Percentiles rank a stretch among this genome's conserved stretches.
Conservation (phyloP, 805 yeast species). For the Candida pini region DNA sequence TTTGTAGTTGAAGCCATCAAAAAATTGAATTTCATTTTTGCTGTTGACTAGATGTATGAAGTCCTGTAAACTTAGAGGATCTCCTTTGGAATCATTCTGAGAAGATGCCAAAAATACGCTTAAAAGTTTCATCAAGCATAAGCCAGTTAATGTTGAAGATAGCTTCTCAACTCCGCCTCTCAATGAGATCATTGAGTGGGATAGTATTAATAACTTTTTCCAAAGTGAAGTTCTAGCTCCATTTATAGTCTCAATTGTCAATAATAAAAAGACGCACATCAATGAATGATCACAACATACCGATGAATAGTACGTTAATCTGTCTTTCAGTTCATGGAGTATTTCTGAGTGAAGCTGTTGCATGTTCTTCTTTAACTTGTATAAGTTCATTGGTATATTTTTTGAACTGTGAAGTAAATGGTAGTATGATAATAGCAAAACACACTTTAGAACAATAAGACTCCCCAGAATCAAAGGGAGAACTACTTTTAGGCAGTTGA, state of each 20-base stretch:
- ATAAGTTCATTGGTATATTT: not conserved
- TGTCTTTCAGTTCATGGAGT: constrained; percentile 8
- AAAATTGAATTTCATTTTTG: constrained; percentile 7
- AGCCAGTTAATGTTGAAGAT: constrained; percentile 10
- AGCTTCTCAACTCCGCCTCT: constrained; percentile 14
- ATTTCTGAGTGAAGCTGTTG: constrained; percentile 5
- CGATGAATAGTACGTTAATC: constrained; percentile 11
- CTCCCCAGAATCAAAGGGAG: constrained; percentile 16
- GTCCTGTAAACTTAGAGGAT: constrained; percentile 8
- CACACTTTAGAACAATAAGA: constrained; percentile 11
- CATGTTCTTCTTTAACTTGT: constrained; percentile 1
- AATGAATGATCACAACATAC: constrained; percentile 19
- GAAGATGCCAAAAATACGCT: constrained; percentile 4
- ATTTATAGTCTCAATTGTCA: constrained; percentile 10
- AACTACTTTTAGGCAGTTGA: constrained; percentile 10
- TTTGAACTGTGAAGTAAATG: constrained; percentile 2
- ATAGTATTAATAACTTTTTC: constrained; percentile 6
- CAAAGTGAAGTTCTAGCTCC: constrained; percentile 8
- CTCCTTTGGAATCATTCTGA: too few relatives aligned
- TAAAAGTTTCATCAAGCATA: constrained; percentile 12
- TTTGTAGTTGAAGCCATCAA: constrained; percentile 10
- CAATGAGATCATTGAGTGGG: constrained; percentile 13
- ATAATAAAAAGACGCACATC: constrained; percentile 9
- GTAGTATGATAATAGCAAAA: constrained; percentile 11
- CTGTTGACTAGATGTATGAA: constrained; percentile 4